phyloP scores from a whole-genome alignment of 352 stramenopile species.

The Pelagophyceae sp. region DNA sequence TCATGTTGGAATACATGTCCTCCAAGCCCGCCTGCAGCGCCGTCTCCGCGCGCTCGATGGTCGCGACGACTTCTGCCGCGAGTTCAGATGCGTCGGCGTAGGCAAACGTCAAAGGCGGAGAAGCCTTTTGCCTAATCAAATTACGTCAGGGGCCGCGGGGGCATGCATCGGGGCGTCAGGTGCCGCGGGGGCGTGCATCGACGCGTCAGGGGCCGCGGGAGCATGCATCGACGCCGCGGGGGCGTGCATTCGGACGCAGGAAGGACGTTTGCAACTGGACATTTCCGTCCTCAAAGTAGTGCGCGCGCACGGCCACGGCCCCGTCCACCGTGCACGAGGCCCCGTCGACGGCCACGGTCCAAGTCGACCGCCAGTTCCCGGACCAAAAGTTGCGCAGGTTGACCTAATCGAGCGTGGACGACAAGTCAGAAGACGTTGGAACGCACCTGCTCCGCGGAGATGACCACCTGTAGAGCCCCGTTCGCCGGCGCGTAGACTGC shows the following conservation, averaged over 20 bases:
- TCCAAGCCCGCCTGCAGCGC: constrained; percentile 68
- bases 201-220: too few species aligned
- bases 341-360: constrained; percentile 14
- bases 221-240: too few species aligned
- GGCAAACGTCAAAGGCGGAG: constrained; percentile 48
- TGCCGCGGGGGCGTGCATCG: too few species aligned
- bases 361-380: constrained; percentile 30
- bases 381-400: constrained; percentile 77
- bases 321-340: constrained; percentile 28
- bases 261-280: constrained; percentile 71
- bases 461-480: constrained; percentile 55
- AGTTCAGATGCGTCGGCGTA: constrained; percentile 28
- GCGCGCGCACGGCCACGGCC: constrained; percentile 65
- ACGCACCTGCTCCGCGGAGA: constrained; percentile 69
- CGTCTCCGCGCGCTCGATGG: constrained; percentile 43
- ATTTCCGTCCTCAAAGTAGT: constrained; percentile 90
- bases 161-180: too few species aligned
- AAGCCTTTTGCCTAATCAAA: too few species aligned
- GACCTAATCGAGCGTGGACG: too few species aligned
- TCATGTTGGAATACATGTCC: constrained; percentile 89
- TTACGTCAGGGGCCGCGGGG: too few species aligned
- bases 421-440: too few species aligned
- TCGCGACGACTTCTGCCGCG: constrained; percentile 50
- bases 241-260: too few species aligned
- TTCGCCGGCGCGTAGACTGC: constrained; percentile 1